These are phyloP conservation scores for Astragalus membranaceus DNA, from an alignment of 306 rosid genomes.

Conservation along the genomic window DNA sequence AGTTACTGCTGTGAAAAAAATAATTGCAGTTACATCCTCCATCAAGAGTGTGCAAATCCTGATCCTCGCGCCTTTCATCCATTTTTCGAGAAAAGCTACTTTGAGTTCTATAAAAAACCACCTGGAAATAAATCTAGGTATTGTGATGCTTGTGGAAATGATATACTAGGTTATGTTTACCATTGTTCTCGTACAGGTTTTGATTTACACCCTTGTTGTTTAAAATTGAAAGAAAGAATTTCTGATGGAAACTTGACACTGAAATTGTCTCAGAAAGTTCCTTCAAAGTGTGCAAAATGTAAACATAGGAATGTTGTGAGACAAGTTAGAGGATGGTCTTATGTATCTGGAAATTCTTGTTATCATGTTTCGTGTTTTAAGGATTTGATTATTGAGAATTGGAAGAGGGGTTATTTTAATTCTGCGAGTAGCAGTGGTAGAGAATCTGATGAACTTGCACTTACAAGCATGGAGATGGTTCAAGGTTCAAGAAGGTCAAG, in stretches of 20 bases:
- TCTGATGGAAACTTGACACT: not conserved
- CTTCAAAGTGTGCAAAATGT: constrained; percentile 28
- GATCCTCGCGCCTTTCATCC: constrained; percentile 4
- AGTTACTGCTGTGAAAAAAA: constrained; percentile 22
- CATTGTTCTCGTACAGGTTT: constrained; percentile 17
- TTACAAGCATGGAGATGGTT: not conserved
- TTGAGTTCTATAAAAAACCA: constrained; percentile 8
- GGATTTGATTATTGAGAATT: constrained; percentile 33
- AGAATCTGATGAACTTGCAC: constrained; percentile 7
- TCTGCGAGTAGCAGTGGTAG: not conserved
- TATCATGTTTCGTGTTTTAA: constrained; percentile 44
- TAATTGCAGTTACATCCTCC: constrained; percentile 30
- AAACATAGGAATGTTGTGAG: constrained; percentile 15
- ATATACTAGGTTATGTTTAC: constrained; percentile 37
- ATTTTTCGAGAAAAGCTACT: not conserved
- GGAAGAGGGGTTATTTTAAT: constrained; percentile 26
- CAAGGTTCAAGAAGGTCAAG: not conserved
- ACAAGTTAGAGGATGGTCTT: constrained; percentile 33
- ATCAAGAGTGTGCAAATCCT: constrained; percentile 27
- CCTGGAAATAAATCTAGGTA: not conserved
- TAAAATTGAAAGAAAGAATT: constrained; percentile 19
- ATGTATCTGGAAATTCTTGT: constrained; percentile 10
- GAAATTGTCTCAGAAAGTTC: constrained; percentile 3
- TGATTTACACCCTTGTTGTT: constrained; percentile 41
- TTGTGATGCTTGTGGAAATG: constrained; percentile 48